phyloP scores from a whole-genome alignment of 768 basidiomycete species.

The Pholiota molesta region DNA sequence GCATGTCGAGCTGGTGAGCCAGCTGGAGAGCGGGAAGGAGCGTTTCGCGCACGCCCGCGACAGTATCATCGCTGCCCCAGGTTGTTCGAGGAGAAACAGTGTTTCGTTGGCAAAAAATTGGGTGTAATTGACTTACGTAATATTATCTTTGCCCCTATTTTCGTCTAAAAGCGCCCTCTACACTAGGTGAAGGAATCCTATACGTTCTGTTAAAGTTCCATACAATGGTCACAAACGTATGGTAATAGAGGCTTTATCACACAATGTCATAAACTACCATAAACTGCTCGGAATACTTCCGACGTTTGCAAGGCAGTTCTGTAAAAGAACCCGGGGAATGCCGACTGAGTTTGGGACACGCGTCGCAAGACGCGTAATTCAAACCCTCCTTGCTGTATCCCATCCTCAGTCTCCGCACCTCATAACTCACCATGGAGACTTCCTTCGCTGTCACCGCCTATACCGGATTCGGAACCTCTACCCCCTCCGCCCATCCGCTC shows the following conservation, averaged over 20 bases:
- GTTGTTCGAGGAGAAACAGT: background rate
- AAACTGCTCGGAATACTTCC: too few species aligned
- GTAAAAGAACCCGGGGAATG: background rate
- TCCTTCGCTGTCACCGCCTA: constrained; percentile 86
- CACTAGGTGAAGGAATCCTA: too few species aligned
- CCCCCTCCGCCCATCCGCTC: constrained; percentile 86
- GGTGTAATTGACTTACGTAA: constrained; percentile 3
- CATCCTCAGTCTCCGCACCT: background rate
- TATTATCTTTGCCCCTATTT: background rate
- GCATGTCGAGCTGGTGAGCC: constrained; percentile 17
- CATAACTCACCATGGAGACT: constrained; percentile 69
- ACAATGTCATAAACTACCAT: too few species aligned
- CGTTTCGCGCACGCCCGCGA: constrained; percentile 27
- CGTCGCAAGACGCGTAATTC: constrained; percentile 14
- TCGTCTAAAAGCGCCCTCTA: too few species aligned
- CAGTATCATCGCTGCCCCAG: constrained; percentile 24
- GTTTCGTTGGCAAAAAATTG: constrained; percentile 3
- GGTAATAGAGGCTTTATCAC: too few species aligned
- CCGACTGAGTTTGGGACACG: constrained; percentile 10
- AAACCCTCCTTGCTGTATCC: constrained; percentile 4
- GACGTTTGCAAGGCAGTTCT: too few species aligned
- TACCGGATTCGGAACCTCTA: constrained; percentile 95
- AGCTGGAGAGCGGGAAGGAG: constrained; percentile 20
- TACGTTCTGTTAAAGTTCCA: too few species aligned
- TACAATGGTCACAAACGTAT: too few species aligned